phyloP scores from a whole-genome alignment of 2,329 filamentous ascomycete species.

The Fusarium sp. region DNA sequence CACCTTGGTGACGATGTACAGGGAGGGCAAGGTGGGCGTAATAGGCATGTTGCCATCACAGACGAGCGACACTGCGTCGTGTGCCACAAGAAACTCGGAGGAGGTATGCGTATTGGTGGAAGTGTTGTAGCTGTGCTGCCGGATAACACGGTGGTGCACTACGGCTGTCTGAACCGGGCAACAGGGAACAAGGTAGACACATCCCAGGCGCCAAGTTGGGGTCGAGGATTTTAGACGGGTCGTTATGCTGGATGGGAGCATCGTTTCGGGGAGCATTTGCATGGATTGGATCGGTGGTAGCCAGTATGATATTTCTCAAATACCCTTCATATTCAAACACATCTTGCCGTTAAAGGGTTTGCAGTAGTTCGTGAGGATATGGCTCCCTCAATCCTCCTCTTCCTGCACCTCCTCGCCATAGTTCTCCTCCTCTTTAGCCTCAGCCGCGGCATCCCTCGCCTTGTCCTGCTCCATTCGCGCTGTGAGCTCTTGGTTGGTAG shows the following conservation, averaged over 20 bases:
- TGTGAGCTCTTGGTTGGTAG: constrained; percentile 78
- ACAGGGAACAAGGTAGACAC: constrained; percentile 52
- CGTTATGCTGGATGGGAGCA: constrained; percentile 24
- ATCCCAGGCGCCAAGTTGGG: constrained; percentile 51
- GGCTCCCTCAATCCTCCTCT: constrained; percentile 59
- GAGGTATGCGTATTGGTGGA: constrained; percentile 84
- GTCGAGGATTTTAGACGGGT: constrained; percentile 51
- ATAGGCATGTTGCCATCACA: constrained; percentile 79
- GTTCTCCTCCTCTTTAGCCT: constrained; percentile 76
- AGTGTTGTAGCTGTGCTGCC: constrained; percentile 92
- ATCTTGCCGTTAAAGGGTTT: constrained; percentile 13
- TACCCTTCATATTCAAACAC: constrained; percentile 38
- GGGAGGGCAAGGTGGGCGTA: constrained; percentile 64
- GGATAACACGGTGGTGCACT: constrained; percentile 84
- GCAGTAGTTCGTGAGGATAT: neutral
- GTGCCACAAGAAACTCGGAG: constrained; percentile 92
- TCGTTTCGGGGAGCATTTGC: constrained; percentile 36
- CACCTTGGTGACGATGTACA: constrained; percentile 76
- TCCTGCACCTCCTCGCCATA: constrained; percentile 88
- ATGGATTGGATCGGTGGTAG: constrained; percentile 39
- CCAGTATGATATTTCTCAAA: constrained; percentile 42
- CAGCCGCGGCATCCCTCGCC: constrained; percentile 61
- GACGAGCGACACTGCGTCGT: constrained; percentile 93
- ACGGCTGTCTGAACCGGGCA: constrained; percentile 76
- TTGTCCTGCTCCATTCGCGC: constrained; percentile 80